A percentile compares a stretch with the other conserved stretches of the same genome.
These are phyloP conservation scores for Kodamaea plutei DNA, from an alignment of 1,139 yeast genomes.

Conservation along the genomic window DNA sequence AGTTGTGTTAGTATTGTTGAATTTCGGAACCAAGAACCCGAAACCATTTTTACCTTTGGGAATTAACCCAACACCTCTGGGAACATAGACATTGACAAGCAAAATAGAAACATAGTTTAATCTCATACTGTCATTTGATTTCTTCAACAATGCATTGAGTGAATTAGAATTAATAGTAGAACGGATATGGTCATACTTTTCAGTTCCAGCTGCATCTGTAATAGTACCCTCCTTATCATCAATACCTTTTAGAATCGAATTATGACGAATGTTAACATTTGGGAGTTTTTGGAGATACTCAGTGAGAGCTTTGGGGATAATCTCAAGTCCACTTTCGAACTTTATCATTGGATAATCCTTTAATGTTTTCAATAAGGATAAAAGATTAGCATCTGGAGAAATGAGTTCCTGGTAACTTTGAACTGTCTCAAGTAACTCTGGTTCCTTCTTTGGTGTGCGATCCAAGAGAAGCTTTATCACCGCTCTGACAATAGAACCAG, in stretches of 20 bases:
- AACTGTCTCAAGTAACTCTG: conserved; percentile 2
- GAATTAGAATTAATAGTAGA: conserved; percentile 48
- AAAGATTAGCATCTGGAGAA: conserved; percentile 36
- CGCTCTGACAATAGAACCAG: conserved; percentile 54
- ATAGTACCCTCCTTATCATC: conserved; percentile 15
- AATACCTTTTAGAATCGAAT: conserved; percentile 19
- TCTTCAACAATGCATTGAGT: conserved; percentile 20
- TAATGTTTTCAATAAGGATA: conserved; percentile 29
- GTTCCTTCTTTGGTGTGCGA: conserved; percentile 9
- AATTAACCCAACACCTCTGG: conserved; percentile 22
- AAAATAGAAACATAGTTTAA: conserved; percentile 52
- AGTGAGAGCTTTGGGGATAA: conserved; percentile 42
- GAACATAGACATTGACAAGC: conserved; percentile 54
- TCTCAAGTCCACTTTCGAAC: conserved; percentile 50
- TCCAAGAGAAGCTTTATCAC: conserved; percentile 15
- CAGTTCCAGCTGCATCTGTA: background rate
- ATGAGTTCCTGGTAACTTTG: conserved; percentile 30
- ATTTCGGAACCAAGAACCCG: conserved; percentile 78
- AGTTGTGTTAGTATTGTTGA: conserved; percentile 21
- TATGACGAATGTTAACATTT: conserved; percentile 38
- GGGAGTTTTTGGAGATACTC: conserved; percentile 29
- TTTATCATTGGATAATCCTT: conserved; percentile 51
- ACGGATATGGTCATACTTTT: conserved; percentile 49
- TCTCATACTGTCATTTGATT: conserved; percentile 1
- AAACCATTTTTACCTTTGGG: conserved; percentile 71